These are phyloP conservation scores for Lactarius hatsudake DNA, from an alignment of 768 basidiomycete species.

Conservation along the genomic window DNA sequence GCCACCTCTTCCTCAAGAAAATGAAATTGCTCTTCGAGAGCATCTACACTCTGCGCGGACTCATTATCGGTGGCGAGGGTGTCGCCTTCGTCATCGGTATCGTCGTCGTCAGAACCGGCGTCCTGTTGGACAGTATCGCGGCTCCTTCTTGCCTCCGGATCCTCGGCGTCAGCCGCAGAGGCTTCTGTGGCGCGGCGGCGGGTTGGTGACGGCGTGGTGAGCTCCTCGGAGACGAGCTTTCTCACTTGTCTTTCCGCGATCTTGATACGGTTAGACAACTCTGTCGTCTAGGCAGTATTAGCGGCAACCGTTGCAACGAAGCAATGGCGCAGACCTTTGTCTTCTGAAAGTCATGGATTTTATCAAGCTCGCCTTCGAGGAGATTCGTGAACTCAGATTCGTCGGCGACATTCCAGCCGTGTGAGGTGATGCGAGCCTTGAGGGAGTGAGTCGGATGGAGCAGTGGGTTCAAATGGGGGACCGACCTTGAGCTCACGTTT, in stretches of 20 bases:
- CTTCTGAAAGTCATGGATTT: conserved; percentile 92
- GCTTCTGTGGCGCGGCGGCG: conserved; percentile 6
- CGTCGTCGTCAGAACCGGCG: conserved; percentile 70
- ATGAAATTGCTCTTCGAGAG: conserved; percentile 83
- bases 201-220: conserved; percentile 21
- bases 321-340: conserved; percentile 55
- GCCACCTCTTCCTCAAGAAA: conserved; percentile 92
- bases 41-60: conserved; percentile 58
- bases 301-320: neutral
- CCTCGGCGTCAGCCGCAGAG: conserved; percentile 29
- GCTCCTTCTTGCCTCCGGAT: conserved; percentile 24
- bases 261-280: conserved; percentile 77
- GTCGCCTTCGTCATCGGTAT: conserved; percentile 47
- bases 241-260: conserved; percentile 81
- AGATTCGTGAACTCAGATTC: conserved; percentile 78
- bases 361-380: conserved; percentile 86
- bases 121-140: conserved; percentile 53
- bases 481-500: conserved; percentile 87
- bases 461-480: neutral
- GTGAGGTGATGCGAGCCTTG: conserved; percentile 51
- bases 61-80: conserved; percentile 39
- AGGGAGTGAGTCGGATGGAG: conserved; percentile 1
- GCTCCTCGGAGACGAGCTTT: conserved; percentile 65
- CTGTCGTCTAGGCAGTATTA: conserved; percentile 54
- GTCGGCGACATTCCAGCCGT: conserved; percentile 70